Evolutionary conservation across 2,329 filamentous ascomycete genomes (phyloP).

Genomic region (Penicillium aurantiogriseum): DNA sequence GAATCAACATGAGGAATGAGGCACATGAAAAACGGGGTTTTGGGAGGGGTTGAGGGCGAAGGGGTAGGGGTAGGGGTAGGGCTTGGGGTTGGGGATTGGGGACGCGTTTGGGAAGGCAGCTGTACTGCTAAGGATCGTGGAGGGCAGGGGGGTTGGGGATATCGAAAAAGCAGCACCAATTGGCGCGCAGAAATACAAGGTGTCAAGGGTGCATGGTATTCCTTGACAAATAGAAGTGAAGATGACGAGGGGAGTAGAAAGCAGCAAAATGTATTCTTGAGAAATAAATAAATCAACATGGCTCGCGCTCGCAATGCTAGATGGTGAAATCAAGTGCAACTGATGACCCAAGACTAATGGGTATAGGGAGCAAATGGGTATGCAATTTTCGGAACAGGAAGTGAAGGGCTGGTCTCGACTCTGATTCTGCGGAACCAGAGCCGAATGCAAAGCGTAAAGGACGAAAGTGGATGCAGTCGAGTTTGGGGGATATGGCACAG

Average conservation of each 20-base stretch:
- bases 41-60: not conserved
- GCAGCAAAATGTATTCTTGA: conserved; percentile 20
- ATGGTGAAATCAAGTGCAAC: conserved; percentile 39
- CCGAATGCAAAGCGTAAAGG: conserved; percentile 24
- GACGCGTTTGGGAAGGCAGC: conserved; percentile 13
- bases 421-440: conserved; percentile 18
- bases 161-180: conserved; percentile 26
- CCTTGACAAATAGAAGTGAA: conserved; percentile 23
- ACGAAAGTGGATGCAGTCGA: conserved; percentile 11
- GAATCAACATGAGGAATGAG: conserved; percentile 6
- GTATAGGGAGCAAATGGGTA: conserved; percentile 36
- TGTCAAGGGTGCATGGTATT: conserved; percentile 6
- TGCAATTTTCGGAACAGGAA: conserved; percentile 35
- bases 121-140: conserved; percentile 23
- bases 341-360: conserved; percentile 31
- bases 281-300: conserved; percentile 32
- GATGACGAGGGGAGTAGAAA: conserved; percentile 8
- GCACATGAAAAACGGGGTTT: conserved; percentile 26
- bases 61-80: not conserved
- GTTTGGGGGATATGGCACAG: conserved; percentile 19
- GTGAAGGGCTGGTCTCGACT: conserved; percentile 24
- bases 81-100: not conserved
- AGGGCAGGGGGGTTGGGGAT: conserved; percentile 9
- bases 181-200: conserved; percentile 21
- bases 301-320: conserved; percentile 50